Conservation (phyloP, 345 rosid genomes). For the Syzygium aromaticum region DNA sequence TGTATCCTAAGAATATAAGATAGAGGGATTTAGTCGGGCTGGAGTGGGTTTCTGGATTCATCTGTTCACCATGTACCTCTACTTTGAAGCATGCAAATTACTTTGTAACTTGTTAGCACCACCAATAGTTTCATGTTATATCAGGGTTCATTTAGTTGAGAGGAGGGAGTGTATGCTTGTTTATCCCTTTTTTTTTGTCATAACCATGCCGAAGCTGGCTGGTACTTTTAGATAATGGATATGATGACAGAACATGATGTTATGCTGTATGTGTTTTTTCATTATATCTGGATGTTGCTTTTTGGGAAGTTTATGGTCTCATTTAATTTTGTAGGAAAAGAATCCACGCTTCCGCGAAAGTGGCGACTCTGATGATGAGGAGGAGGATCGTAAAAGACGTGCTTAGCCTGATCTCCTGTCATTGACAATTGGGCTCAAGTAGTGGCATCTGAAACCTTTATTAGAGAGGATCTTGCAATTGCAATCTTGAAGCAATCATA, state of each 20-base stretch:
- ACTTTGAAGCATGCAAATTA: neutral
- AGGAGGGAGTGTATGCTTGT: neutral
- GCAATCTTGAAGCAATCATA: neutral
- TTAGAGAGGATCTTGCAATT: neutral
- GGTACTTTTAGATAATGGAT: neutral
- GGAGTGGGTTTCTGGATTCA: neutral
- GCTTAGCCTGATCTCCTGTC: conserved; percentile 10
- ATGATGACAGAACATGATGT: neutral
- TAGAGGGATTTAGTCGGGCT: neutral
- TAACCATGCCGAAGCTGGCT: neutral
- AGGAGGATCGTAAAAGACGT: conserved; percentile 52
- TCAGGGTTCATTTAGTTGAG: neutral
- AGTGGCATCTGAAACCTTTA: neutral
- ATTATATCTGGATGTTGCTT: neutral
- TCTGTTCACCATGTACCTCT: neutral
- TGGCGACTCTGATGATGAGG: conserved; percentile 91
- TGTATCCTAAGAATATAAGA: neutral
- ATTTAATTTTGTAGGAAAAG: conserved; percentile 54
- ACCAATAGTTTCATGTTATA: neutral
- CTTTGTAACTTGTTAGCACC: neutral
- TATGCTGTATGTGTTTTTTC: neutral
- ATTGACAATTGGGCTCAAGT: neutral
- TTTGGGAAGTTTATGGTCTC: neutral
- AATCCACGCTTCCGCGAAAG: conserved; percentile 98
- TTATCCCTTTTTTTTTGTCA: neutral